Percentiles rank a stretch among this genome's conserved stretches.
Conservation (phyloP, 23 red algal genomes). For the Cyanidiococcus yangmingshanensis region DNA sequence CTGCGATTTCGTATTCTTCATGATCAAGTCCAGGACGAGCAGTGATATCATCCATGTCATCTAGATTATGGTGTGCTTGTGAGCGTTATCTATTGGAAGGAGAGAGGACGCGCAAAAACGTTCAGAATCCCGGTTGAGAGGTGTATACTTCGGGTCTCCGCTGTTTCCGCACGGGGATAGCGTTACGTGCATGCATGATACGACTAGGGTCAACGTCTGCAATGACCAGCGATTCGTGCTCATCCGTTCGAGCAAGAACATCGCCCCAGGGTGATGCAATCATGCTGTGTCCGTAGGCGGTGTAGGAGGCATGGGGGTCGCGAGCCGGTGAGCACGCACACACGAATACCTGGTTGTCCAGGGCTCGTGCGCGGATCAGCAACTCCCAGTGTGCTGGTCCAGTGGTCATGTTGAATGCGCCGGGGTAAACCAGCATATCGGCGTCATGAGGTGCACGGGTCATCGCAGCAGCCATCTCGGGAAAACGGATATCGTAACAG, state of each 20-base stretch:
- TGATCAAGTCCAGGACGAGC: too few species aligned
- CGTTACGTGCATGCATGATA: constrained; percentile 38
- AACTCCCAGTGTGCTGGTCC: constrained; percentile 97
- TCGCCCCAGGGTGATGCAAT: constrained; percentile 89
- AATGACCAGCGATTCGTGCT: constrained; percentile 44
- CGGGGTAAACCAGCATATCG: constrained; percentile 57
- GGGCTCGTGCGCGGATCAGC: constrained; percentile 54
- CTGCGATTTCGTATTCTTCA: too few species aligned
- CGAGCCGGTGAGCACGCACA: constrained; percentile 70
- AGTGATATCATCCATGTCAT: too few species aligned
- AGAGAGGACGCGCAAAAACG: too few species aligned
- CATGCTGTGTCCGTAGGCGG: constrained; percentile 80
- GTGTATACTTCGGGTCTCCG: constrained; percentile 60
- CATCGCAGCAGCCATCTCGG: constrained; percentile 61
- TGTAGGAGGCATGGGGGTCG: constrained; percentile 45
- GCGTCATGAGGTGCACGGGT: constrained; percentile 35
- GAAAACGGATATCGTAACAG: constrained; percentile 95
- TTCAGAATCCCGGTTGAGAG: too few species aligned
- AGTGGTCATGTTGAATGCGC: constrained; percentile 99
- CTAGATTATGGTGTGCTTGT: too few species aligned
- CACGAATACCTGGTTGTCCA: constrained; percentile 93
- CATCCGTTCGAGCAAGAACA: constrained; percentile 48
- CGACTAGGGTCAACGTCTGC: constrained; percentile 45
- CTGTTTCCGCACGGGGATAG: constrained; percentile 55
- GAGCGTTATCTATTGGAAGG: too few species aligned